Evolutionary conservation across 2,329 filamentous ascomycete genomes (phyloP), one percentile per base, ranked within the genome.

Genomic region (Sordariomycetes sp.): DNA sequence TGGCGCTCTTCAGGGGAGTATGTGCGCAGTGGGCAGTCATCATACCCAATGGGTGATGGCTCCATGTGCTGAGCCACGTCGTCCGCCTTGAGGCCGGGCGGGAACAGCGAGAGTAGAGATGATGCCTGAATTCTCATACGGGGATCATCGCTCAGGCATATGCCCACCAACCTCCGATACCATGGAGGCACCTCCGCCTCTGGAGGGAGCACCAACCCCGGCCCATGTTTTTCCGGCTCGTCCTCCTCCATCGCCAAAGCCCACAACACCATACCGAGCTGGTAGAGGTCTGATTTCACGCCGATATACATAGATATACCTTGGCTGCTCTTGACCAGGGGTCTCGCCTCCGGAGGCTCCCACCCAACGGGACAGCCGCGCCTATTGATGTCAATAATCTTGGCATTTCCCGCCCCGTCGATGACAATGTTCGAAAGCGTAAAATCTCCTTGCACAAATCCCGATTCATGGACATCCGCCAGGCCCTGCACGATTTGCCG

Each of bases 301-400:
- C 94, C 93, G 68, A 99, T 97, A 67, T 96, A 97, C 87, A 97
- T 96, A 53, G 89, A 88, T 57, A 99, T 92, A 34, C 90, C 83
- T 70, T 97, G 92, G 59, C 89, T 89, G 70, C 86, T 92, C 63
- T 93, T 86, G 61, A 97, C 90, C 58, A 97, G 83, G 6, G 83
- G 81, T 18, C 86, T 87, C 59, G 95, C 88, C 72, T 99, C 94
- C 4, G 94, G 94, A 2, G 94, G 92, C 64, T 99, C 94, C 94
- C 94, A 99, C 25, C 93, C 93, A 4, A 97, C 89, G 0, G 94
- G 94, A 66, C 94, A 99, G n/a, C 94, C 94, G 65, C 94, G 81
- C 58, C 94, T 82, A 73, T 99, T 99, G 74, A 99, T 97, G 71
- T 99, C 94, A 67, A 99, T 99, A 64, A 99, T 97, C 66, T 95